These are phyloP conservation scores for Spathaspora sp. DNA, from an alignment of 1,139 yeast species.

Conservation along the genomic window DNA sequence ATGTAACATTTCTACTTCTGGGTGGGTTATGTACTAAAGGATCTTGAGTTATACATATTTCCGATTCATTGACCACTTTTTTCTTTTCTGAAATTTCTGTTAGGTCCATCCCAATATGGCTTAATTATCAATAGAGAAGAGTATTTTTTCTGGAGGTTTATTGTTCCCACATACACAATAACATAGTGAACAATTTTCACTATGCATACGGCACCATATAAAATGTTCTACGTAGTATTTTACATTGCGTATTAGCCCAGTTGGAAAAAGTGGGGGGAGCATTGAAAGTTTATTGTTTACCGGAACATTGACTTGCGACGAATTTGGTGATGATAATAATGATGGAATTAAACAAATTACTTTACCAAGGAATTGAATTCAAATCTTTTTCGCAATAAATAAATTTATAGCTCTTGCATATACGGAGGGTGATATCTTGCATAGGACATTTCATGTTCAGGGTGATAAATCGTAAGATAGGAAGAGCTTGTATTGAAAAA, in stretches of 20 bases:
- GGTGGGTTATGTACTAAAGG: neutral
- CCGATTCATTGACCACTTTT: neutral
- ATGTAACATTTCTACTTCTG: neutral
- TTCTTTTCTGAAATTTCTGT: neutral
- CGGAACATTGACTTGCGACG: neutral
- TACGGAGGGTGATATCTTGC: neutral
- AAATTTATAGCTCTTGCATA: neutral
- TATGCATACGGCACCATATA: neutral
- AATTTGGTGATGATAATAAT: neutral
- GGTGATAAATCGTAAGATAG: neutral
- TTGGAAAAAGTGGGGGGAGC: neutral
- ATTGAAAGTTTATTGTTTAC: neutral
- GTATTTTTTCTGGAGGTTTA: neutral
- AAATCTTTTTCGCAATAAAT: neutral
- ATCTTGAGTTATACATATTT: neutral
- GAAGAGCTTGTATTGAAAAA: neutral
- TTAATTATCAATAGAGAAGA: neutral
- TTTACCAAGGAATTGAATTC: neutral
- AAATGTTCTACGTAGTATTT: neutral
- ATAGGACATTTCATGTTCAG: neutral
- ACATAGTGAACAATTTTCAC: neutral
- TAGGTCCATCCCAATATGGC: neutral
- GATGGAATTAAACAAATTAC: neutral
- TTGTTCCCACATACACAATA: neutral
- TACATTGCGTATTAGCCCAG: neutral